A percentile compares a stretch with the other conserved stretches of the same genome.
These are phyloP conservation scores for Kwoniella bestiolae DNA, from an alignment of 768 basidiomycete species.

Conservation along the genomic window DNA sequence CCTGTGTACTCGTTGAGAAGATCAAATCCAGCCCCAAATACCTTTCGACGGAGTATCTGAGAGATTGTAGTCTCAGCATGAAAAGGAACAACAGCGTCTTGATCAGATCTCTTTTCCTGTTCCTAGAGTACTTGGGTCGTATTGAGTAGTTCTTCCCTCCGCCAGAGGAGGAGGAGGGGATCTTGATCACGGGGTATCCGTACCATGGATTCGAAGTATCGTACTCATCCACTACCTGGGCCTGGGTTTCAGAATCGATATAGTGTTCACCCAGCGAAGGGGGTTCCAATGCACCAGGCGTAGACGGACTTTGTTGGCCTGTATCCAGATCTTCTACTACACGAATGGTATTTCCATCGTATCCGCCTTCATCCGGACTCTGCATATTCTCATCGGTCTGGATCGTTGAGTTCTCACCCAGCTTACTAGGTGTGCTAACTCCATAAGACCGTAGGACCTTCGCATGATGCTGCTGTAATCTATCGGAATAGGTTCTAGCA, in stretches of 20 bases:
- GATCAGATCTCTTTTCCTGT: conserved; percentile 54
- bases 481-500: conserved; percentile 48
- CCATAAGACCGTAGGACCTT: conserved; percentile 29
- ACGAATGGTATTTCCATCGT: background rate
- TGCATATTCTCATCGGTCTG: background rate
- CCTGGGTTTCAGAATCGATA: background rate
- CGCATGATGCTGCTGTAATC: conserved; percentile 48
- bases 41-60: conserved; percentile 41
- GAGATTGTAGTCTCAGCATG: conserved; percentile 46
- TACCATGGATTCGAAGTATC: conserved; percentile 53
- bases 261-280: conserved; percentile 8
- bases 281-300: conserved; percentile 1
- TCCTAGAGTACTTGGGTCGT: conserved; percentile 45
- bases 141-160: conserved; percentile 18
- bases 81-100: conserved; percentile 55
- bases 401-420: background rate
- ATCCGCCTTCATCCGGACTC: background rate
- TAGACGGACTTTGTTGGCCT: background rate
- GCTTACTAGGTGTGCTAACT: conserved; percentile 2
- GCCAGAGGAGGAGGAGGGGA: conserved; percentile 22
- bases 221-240: conserved; percentile 2
- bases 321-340: background rate
- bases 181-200: conserved; percentile 52
- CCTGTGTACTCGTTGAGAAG: background rate
- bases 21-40: conserved; percentile 28